Evolutionary conservation across 805 yeast species (phyloP).

Genomic region (Yamadazyma scolyti): DNA sequence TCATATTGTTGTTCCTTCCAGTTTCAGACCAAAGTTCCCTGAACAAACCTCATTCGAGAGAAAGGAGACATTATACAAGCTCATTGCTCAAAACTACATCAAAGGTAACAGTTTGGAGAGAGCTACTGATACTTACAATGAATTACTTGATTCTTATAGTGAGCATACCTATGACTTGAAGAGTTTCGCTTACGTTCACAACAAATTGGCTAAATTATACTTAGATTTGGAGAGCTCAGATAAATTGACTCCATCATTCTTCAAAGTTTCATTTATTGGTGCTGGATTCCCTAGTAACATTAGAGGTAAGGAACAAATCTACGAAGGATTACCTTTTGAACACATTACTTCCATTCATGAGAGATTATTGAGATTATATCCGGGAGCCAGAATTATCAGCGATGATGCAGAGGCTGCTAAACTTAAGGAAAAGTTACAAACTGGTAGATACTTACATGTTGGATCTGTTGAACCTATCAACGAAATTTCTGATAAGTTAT

Average conservation of each 20-base stretch:
- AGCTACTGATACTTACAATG: conserved; percentile 76
- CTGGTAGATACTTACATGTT: conserved; percentile 73
- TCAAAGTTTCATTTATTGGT: conserved; percentile 77
- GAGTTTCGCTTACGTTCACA: conserved; percentile 70
- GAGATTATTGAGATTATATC: conserved; percentile 68
- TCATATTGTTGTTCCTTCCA: conserved; percentile 50
- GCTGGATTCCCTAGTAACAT: conserved; percentile 77
- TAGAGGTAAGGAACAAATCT: conserved; percentile 73
- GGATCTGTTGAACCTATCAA: conserved; percentile 67
- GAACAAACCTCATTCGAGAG: conserved; percentile 77
- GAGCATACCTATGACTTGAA: conserved; percentile 68
- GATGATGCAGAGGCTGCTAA: conserved; percentile 55
- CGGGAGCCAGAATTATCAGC: conserved; percentile 72
- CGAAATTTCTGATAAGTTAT: conserved; percentile 44
- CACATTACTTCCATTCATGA: conserved; percentile 81
- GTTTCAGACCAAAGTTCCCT: conserved; percentile 69
- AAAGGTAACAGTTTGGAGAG: conserved; percentile 74
- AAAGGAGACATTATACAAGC: conserved; percentile 66
- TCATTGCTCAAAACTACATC: conserved; percentile 65
- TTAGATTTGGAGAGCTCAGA: conserved; percentile 63
- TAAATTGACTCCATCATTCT: conserved; percentile 71
- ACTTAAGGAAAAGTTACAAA: conserved; percentile 47
- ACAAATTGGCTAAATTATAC: conserved; percentile 65
- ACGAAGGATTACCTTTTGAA: conserved; percentile 85
- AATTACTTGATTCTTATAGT: conserved; percentile 71